A percentile compares a stretch with the other conserved stretches of the same genome.
phyloP scores from a whole-genome alignment of 1,284 basidiomycete genomes.

The Cronartium quercuum region DNA sequence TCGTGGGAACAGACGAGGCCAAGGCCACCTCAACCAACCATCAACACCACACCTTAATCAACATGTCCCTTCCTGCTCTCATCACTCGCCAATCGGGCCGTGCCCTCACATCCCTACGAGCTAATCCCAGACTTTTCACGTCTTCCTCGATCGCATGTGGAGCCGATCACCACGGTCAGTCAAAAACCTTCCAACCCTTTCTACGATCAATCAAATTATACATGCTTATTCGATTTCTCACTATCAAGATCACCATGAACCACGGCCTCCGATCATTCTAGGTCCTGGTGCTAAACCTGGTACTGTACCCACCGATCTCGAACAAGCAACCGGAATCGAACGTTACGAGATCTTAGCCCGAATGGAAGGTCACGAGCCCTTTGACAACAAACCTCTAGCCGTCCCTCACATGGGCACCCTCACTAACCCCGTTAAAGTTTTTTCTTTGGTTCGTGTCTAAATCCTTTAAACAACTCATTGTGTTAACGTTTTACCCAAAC shows the following conservation, averaged over 20 bases:
- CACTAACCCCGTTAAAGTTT: conserved; percentile 77
- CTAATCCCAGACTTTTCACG: not conserved
- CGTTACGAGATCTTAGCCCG: conserved; percentile 86
- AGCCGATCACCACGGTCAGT: conserved; percentile 2
- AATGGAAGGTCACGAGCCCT: conserved; percentile 79
- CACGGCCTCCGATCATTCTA: conserved; percentile 61
- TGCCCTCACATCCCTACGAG: not conserved
- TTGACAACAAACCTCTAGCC: conserved; percentile 81
- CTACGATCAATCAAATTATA: not conserved
- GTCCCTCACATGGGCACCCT: conserved; percentile 81
- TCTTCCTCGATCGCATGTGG: not conserved
- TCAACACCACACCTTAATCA: not conserved
- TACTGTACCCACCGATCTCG: conserved; percentile 71
- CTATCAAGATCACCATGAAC: not conserved
- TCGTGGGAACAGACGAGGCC: not conserved
- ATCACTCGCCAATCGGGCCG: not conserved
- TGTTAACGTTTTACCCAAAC: not conserved
- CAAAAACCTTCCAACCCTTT: not conserved
- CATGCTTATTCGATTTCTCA: not conserved
- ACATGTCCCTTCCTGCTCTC: not conserved
- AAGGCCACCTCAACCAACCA: not conserved
- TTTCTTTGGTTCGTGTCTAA: conserved; percentile 64
- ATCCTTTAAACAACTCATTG: not conserved
- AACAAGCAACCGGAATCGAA: conserved; percentile 93
- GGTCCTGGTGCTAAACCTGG: conserved; percentile 70